Evolutionary conservation across 1,139 yeast genomes (phyloP).

Genomic region (Zygosaccharomyces pseudobailii): DNA sequence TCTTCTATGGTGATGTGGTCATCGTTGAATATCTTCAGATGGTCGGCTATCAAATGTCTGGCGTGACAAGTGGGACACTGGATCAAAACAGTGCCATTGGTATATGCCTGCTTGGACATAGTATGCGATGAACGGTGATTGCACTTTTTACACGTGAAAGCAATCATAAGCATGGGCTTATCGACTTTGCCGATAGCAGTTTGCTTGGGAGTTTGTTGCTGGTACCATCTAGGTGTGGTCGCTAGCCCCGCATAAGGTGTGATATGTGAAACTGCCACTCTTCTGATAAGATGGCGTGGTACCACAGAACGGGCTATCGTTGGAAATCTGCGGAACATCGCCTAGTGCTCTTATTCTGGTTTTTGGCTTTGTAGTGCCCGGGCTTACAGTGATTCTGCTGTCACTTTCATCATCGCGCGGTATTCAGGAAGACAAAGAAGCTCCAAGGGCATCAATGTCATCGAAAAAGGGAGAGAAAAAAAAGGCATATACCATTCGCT

Average conservation of each 20-base stretch:
- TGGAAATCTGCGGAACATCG: background rate
- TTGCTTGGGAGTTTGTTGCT: background rate
- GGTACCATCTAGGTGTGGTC: background rate
- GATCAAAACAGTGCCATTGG: conserved; percentile 78
- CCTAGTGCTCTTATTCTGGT: no score
- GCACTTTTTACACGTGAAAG: conserved; percentile 91
- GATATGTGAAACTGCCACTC: background rate
- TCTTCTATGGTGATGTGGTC: conserved; percentile 68
- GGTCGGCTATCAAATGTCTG: conserved; percentile 91
- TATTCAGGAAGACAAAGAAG: background rate
- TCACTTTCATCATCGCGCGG: background rate
- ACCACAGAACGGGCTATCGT: background rate
- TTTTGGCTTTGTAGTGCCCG: no score
- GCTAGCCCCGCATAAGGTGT: background rate
- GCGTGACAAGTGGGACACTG: conserved; percentile 90
- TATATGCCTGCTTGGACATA: conserved; percentile 87
- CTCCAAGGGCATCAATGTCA: no score
- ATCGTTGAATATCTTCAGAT: conserved; percentile 77
- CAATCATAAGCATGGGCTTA: conserved; percentile 76
- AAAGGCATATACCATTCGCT: no score
- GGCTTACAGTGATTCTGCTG: no score
- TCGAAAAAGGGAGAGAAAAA: no score
- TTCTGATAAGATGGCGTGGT: background rate
- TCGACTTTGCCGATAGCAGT: conserved; percentile 40
- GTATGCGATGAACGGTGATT: conserved; percentile 77